Conservation (phyloP, 2,329 filamentous ascomycete species). For the Pyrenochaeta sp. region DNA sequence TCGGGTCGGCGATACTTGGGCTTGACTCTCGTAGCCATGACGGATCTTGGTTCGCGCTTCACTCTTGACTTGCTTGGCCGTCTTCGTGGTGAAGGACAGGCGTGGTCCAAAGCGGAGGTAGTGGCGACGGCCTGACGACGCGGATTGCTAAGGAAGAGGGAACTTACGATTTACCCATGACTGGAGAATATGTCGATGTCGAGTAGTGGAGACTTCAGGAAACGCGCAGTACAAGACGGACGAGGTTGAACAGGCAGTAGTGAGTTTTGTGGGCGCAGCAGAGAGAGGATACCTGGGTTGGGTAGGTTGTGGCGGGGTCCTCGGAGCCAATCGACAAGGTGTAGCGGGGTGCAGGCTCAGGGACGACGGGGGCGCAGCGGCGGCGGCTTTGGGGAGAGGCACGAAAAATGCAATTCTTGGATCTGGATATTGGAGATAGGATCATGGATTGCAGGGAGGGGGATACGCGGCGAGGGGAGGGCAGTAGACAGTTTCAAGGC, state of each 20-base stretch:
- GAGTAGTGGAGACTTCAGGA: slow-evolving; percentile 3
- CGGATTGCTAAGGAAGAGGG: slow-evolving; percentile 21
- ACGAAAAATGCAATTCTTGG: not conserved
- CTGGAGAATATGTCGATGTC: slow-evolving; percentile 11
- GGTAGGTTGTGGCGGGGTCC: slow-evolving; percentile 21
- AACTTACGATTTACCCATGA: slow-evolving; percentile 55
- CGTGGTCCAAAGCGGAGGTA: slow-evolving; percentile 19
- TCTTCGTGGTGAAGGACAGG: slow-evolving; percentile 28
- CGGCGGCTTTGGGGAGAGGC: not conserved
- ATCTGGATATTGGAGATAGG: not conserved
- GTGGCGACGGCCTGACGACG: slow-evolving; percentile 18
- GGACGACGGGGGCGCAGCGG: slow-evolving; percentile 22
- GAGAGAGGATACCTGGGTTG: slow-evolving; percentile 18
- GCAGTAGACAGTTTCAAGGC: slow-evolving; percentile 3
- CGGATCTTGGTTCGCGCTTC: slow-evolving; percentile 1
- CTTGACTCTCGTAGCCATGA: slow-evolving; percentile 14
- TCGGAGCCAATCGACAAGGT: slow-evolving; percentile 26
- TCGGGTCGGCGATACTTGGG: slow-evolving; percentile 3
- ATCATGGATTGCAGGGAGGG: not conserved
- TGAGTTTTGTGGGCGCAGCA: slow-evolving; percentile 20
- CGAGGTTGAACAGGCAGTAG: slow-evolving; percentile 22
- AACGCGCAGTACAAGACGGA: slow-evolving; percentile 14
- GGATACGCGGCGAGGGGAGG: not conserved
- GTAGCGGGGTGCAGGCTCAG: slow-evolving; percentile 16
- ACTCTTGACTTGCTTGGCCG: slow-evolving; percentile 8